phyloP scores from a whole-genome alignment of 441 rosid species.

The Theobroma grandiflorum region DNA sequence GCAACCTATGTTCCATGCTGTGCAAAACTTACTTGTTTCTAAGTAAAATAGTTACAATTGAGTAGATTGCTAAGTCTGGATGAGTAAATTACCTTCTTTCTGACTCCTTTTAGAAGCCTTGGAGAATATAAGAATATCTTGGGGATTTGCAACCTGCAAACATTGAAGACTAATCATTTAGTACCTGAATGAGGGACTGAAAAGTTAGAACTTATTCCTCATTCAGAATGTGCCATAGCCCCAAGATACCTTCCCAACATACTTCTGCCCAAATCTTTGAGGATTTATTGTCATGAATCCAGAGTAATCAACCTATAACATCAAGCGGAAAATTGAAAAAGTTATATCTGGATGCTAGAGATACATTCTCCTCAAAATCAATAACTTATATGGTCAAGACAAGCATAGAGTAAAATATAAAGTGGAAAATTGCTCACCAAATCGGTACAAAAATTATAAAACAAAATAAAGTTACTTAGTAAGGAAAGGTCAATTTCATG shows the following conservation, averaged over 20 bases:
- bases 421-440: neutral
- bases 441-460: neutral
- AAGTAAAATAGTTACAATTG: neutral
- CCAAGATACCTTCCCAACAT: conserved; percentile 88
- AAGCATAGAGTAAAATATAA: neutral
- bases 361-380: neutral
- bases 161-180: conserved; percentile 22
- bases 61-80: conserved; percentile 17
- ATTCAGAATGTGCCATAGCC: conserved; percentile 24
- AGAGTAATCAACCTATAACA: conserved; percentile 91
- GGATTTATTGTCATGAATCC: conserved; percentile 99
- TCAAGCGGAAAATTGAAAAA: conserved; percentile 29
- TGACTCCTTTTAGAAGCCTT: conserved; percentile 79
- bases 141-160: conserved; percentile 96
- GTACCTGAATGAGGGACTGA: conserved; percentile 22
- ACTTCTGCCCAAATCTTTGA: conserved; percentile 98
- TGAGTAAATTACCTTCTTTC: conserved; percentile 51
- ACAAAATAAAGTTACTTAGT: neutral
- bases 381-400: neutral
- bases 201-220: conserved; percentile 20
- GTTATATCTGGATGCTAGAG: neutral
- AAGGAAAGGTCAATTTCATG: neutral
- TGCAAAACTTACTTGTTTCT: neutral
- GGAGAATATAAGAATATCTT: conserved; percentile 95
- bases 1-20: neutral